phyloP scores from a whole-genome alignment of 2,329 filamentous ascomycete genomes.

The Aspergillus jensenii region DNA sequence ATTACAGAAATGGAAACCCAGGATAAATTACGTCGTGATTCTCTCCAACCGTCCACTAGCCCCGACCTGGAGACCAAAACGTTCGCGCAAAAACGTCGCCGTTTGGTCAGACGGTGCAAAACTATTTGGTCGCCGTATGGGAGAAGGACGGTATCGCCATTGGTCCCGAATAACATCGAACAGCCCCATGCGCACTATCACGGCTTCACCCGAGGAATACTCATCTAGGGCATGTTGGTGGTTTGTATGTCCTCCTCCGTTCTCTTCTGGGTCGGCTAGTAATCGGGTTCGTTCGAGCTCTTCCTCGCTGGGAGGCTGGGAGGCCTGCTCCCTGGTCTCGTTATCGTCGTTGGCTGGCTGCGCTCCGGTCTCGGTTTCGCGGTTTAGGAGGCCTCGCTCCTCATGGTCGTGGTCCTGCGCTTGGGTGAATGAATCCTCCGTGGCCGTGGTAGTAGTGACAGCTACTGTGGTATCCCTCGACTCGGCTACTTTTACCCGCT shows the following conservation, averaged over 20 bases:
- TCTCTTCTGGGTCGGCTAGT: slow-evolving; percentile 35
- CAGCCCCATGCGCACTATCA: slow-evolving; percentile 40
- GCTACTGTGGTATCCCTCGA: slow-evolving; percentile 12
- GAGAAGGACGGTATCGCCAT: slow-evolving; percentile 33
- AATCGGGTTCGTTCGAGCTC: slow-evolving; percentile 31
- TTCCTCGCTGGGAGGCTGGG: slow-evolving; percentile 17
- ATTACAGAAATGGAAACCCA: neutral
- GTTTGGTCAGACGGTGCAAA: slow-evolving; percentile 35
- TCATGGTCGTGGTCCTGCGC: slow-evolving; percentile 59
- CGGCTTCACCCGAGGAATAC: slow-evolving; percentile 37
- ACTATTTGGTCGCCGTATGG: slow-evolving; percentile 20
- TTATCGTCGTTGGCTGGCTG: slow-evolving; percentile 29
- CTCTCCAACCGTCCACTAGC: slow-evolving; percentile 35
- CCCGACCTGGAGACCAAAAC: slow-evolving; percentile 40
- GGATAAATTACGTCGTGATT: slow-evolving; percentile 22
- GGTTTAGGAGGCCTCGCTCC: slow-evolving; percentile 53
- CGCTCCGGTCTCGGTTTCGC: neutral
- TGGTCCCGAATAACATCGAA: slow-evolving; percentile 38
- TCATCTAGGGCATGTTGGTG: slow-evolving; percentile 38
- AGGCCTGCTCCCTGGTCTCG: slow-evolving; percentile 35
- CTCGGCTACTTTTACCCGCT: slow-evolving; percentile 50
- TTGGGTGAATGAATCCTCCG: slow-evolving; percentile 6
- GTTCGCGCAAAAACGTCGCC: slow-evolving; percentile 36
- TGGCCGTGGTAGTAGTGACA: slow-evolving; percentile 19
- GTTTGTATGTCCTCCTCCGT: slow-evolving; percentile 17